Percentiles rank a stretch among this genome's conserved stretches.
phyloP scores from a whole-genome alignment of 164 flowering plant species.

The Magnolia sinica region DNA sequence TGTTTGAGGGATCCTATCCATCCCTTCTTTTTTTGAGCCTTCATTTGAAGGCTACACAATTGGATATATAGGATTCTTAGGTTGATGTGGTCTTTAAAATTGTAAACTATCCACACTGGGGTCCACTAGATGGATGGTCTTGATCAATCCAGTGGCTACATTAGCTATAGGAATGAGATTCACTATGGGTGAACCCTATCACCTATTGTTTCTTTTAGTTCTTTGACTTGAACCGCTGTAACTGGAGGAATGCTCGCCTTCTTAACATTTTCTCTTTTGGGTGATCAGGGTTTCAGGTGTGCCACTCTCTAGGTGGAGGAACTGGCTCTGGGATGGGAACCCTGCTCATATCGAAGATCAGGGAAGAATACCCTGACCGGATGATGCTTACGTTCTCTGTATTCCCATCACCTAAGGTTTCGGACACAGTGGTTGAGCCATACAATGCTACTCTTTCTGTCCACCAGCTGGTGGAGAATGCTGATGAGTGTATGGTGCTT shows the following conservation, averaged over 20 bases:
- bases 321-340: slow-evolving; percentile 68
- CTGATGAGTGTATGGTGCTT: slow-evolving; percentile 62
- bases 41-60: too few species aligned
- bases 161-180: too few species aligned
- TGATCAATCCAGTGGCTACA: too few species aligned
- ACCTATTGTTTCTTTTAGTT: background rate
- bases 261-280: background rate
- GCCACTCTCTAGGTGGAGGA: slow-evolving; percentile 58
- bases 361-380: slow-evolving; percentile 58
- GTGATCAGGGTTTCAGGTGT: slow-evolving; percentile 46
- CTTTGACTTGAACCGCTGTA: background rate
- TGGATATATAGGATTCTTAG: too few species aligned
- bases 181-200: background rate
- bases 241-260: background rate
- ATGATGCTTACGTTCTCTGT: slow-evolving; percentile 65
- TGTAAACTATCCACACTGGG: too few species aligned
- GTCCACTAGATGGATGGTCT: too few species aligned
- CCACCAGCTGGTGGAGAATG: slow-evolving; percentile 55
- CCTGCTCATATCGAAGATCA: slow-evolving; percentile 50
- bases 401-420: slow-evolving; percentile 54
- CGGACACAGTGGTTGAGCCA: slow-evolving; percentile 56
- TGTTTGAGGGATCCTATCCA: too few species aligned
- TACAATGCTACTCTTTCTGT: slow-evolving; percentile 57
- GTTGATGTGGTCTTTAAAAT: too few species aligned
- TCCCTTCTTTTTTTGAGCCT: too few species aligned